Conservation (phyloP, 1,139 yeast genomes). For the Yamadazyma triangularis region DNA sequence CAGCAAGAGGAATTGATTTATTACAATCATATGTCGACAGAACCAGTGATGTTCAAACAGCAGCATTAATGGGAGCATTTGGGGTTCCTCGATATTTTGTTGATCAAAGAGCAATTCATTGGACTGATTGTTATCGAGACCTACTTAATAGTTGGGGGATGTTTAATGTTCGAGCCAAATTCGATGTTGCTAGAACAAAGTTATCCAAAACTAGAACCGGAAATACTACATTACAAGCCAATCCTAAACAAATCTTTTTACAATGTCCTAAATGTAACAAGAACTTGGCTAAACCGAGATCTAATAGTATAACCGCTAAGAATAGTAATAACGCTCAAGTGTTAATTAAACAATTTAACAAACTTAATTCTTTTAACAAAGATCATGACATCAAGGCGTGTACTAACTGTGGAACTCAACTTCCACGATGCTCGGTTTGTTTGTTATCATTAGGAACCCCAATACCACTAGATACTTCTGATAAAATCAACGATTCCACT, state of each 20-base stretch:
- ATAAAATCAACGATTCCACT: conserved; percentile 7
- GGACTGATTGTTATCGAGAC: conserved; percentile 74
- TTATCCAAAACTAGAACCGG: conserved; percentile 55
- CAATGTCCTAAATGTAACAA: conserved; percentile 83
- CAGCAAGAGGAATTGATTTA: conserved; percentile 76
- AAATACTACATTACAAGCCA: conserved; percentile 40
- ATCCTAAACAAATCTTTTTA: conserved; percentile 72
- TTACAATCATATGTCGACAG: conserved; percentile 85
- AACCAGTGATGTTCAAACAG: conserved; percentile 91
- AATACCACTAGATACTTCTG: conserved; percentile 36
- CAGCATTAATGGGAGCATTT: conserved; percentile 72
- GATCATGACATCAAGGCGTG: conserved; percentile 43
- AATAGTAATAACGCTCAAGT: conserved; percentile 20
- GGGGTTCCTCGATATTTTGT: conserved; percentile 80
- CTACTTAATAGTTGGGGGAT: conserved; percentile 82
- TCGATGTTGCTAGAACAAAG: conserved; percentile 74
- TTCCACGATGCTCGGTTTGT: conserved; percentile 91
- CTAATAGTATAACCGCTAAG: conserved; percentile 3
- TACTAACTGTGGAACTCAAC: conserved; percentile 84
- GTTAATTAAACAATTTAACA: conserved; percentile 37
- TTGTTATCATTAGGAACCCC: conserved; percentile 77
- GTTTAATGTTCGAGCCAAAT: conserved; percentile 73
- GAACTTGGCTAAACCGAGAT: conserved; percentile 43
- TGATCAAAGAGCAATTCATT: conserved; percentile 66
- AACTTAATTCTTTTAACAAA: conserved; percentile 17